phyloP scores from a whole-genome alignment of 1,284 basidiomycete genomes.

The Cutaneotrichosporon sp. region DNA sequence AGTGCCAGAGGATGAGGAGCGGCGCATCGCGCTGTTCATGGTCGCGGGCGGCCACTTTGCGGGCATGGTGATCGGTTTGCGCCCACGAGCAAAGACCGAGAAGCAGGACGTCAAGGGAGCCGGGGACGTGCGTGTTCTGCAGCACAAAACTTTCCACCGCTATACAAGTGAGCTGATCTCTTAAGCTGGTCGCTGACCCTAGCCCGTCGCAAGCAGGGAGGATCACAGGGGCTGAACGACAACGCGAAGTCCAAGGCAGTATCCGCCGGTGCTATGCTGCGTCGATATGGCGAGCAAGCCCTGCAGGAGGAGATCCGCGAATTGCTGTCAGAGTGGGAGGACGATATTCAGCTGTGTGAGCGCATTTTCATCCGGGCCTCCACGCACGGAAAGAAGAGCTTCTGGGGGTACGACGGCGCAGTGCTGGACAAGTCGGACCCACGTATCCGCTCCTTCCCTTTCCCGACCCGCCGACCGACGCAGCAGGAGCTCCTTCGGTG shows the following conservation, averaged over 20 bases:
- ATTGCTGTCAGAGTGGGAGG: conserved; percentile 73
- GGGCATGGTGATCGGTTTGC: conserved; percentile 69
- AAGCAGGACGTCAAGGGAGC: conserved; percentile 54
- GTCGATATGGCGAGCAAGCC: conserved; percentile 91
- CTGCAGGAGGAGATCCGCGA: conserved; percentile 87
- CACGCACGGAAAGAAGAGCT: conserved; percentile 75
- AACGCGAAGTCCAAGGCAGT: conserved; percentile 87
- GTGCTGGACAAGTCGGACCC: conserved; percentile 63
- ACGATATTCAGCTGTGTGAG: conserved; percentile 74
- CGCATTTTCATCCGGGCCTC: conserved; percentile 84
- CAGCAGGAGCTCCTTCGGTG: conserved; percentile 85
- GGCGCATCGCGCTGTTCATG: conserved; percentile 92
- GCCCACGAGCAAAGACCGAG: conserved; percentile 54
- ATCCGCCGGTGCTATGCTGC: conserved; percentile 88
- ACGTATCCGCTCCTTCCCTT: conserved; percentile 80
- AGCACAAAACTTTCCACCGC: conserved; percentile 95
- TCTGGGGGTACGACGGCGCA: conserved; percentile 76
- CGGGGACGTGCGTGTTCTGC: conserved; percentile 68
- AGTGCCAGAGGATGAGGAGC: conserved; percentile 54
- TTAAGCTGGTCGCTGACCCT: neutral
- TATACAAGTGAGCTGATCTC: conserved; percentile 72
- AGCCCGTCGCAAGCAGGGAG: conserved; percentile 94
- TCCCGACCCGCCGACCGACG: conserved; percentile 90
- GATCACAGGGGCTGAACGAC: conserved; percentile 87
- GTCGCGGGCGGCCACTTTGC: conserved; percentile 97